Conservation (phyloP, 2,329 filamentous ascomycete species). For the Lasiodiplodia sp. region DNA sequence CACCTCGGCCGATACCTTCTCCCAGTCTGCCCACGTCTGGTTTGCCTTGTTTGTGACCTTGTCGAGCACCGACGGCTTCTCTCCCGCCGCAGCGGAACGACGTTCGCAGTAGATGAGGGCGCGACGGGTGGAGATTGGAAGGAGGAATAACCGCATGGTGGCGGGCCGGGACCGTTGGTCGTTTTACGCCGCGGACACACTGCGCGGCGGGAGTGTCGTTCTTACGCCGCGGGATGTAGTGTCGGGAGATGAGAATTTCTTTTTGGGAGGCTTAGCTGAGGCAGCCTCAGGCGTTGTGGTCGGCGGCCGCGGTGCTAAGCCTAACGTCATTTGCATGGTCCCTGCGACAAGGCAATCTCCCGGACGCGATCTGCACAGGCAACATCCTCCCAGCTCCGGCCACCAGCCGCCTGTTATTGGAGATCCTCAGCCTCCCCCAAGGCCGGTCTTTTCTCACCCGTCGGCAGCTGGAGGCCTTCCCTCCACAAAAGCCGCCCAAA, state of each 20-base stretch:
- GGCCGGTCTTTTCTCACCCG: slow-evolving; percentile 22
- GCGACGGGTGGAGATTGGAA: slow-evolving; percentile 89
- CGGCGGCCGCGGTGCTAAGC: neutral
- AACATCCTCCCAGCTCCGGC: slow-evolving; percentile 25
- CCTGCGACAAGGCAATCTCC: slow-evolving; percentile 22
- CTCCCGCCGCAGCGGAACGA: slow-evolving; percentile 57
- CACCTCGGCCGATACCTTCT: slow-evolving; percentile 67
- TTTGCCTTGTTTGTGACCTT: slow-evolving; percentile 74
- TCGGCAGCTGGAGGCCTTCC: slow-evolving; percentile 23
- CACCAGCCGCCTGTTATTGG: slow-evolving; percentile 26
- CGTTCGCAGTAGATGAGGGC: slow-evolving; percentile 92
- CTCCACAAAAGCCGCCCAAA: slow-evolving; percentile 1
- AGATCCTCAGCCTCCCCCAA: slow-evolving; percentile 27
- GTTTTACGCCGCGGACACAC: no score
- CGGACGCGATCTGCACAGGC: slow-evolving; percentile 26
- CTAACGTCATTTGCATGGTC: slow-evolving; percentile 19
- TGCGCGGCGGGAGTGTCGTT: no score
- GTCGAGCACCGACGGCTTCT: slow-evolving; percentile 70
- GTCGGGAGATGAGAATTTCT: slow-evolving; percentile 32
- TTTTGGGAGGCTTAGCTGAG: neutral
- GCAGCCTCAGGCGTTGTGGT: slow-evolving; percentile 31
- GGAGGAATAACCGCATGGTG: slow-evolving; percentile 87
- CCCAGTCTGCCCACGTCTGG: slow-evolving; percentile 84
- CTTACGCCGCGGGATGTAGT: no score
- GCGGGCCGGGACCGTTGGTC: neutral